phyloP scores from a whole-genome alignment of 495 filamentous ascomycete genomes.

The Lasiosphaeria miniovina region DNA sequence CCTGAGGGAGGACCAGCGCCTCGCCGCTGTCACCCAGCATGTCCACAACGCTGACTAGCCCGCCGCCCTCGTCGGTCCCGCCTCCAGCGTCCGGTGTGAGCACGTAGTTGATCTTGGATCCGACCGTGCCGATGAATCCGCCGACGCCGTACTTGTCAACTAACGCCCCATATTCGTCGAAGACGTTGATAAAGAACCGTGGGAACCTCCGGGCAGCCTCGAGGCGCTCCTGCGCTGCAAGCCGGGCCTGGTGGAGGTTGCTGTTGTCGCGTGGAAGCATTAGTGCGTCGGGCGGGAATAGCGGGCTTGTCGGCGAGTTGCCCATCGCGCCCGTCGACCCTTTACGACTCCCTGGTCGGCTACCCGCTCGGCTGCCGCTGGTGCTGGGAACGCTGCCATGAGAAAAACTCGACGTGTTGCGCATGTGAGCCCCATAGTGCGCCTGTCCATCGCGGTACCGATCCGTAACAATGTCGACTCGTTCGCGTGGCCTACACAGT shows the following conservation, averaged over 20 bases:
- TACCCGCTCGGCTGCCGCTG: slow-evolving; percentile 2
- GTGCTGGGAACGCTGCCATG: slow-evolving; percentile 9
- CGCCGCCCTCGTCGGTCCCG: slow-evolving; percentile 53
- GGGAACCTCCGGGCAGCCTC: slow-evolving; percentile 52
- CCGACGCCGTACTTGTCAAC: slow-evolving; percentile 49
- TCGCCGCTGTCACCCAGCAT: slow-evolving; percentile 46
- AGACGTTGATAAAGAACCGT: slow-evolving; percentile 50
- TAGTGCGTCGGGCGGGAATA: slow-evolving; percentile 36
- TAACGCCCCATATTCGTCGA: slow-evolving; percentile 48
- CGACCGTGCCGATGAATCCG: slow-evolving; percentile 57
- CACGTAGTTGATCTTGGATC: slow-evolving; percentile 55
- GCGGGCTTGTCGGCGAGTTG: slow-evolving; percentile 26
- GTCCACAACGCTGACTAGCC: slow-evolving; percentile 53
- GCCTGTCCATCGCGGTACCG: slow-evolving; percentile 34
- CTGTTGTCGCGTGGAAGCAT: slow-evolving; percentile 35
- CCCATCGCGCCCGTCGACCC: background rate
- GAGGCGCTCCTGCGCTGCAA: slow-evolving; percentile 55
- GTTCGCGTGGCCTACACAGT: slow-evolving; percentile 58
- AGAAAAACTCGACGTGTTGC: slow-evolving; percentile 1
- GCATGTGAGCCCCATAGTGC: slow-evolving; percentile 12
- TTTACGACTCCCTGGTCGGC: no score
- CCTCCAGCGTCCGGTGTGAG: slow-evolving; percentile 53
- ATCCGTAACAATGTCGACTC: slow-evolving; percentile 34
- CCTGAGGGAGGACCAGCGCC: slow-evolving; percentile 23
- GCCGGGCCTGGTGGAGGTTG: slow-evolving; percentile 49